phyloP scores from a whole-genome alignment of 495 filamentous ascomycete genomes.

The Trichoderma asperelloides region DNA sequence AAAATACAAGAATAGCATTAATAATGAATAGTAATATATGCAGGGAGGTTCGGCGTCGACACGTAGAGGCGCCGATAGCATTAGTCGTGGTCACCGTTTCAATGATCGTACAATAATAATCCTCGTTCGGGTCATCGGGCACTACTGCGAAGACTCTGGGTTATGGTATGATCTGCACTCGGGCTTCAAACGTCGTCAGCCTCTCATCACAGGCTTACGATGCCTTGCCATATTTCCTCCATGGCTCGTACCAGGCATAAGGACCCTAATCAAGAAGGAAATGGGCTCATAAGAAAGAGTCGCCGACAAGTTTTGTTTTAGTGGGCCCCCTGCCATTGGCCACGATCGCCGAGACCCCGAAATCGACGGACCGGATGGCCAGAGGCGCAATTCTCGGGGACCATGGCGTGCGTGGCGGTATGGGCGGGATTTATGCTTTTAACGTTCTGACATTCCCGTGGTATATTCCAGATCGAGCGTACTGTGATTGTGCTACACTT shows the following conservation, averaged over 20 bases:
- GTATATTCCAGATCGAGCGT: neutral
- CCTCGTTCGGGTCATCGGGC: neutral
- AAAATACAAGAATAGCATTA: neutral
- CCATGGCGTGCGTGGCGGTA: neutral
- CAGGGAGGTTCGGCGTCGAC: neutral
- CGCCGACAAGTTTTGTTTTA: neutral
- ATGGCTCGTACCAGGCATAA: neutral
- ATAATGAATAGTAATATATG: neutral
- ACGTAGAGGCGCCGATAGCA: neutral
- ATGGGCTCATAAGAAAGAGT: neutral
- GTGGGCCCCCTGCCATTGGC: neutral
- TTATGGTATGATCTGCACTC: neutral
- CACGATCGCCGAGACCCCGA: slow-evolving; percentile 7
- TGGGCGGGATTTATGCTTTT: neutral
- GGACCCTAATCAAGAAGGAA: neutral
- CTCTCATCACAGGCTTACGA: neutral
- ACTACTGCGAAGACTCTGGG: neutral
- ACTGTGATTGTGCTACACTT: neutral
- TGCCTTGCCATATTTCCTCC: neutral
- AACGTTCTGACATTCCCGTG: slow-evolving; percentile 1
- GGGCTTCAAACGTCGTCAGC: neutral
- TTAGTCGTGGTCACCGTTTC: neutral
- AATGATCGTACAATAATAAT: neutral
- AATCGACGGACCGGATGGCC: neutral
- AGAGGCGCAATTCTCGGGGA: slow-evolving; percentile 5